These are phyloP conservation scores for Geotrichum australiense DNA, from an alignment of 1,139 yeast species.

Conservation along the genomic window DNA sequence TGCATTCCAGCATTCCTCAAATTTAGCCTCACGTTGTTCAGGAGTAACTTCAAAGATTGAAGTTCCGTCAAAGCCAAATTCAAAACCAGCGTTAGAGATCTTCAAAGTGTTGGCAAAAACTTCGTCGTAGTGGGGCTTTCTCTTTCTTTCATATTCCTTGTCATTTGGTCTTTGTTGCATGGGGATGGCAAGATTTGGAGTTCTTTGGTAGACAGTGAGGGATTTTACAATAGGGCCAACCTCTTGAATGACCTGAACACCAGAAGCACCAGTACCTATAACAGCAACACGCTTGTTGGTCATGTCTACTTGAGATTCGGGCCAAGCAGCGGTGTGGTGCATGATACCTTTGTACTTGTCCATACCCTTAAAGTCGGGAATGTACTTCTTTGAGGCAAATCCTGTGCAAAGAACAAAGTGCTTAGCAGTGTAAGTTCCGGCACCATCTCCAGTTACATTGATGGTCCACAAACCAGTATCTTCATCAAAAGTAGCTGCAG, in stretches of 20 bases:
- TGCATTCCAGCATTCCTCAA: conserved; percentile 21
- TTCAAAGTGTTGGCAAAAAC: conserved; percentile 17
- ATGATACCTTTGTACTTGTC: conserved; percentile 42
- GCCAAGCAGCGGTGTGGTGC: conserved; percentile 47
- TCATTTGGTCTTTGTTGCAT: conserved; percentile 23
- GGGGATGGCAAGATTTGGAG: conserved; percentile 29
- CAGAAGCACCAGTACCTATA: conserved; percentile 45
- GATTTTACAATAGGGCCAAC: conserved; percentile 18
- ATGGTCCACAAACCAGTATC: conserved; percentile 37
- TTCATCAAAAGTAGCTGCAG: conserved; percentile 35
- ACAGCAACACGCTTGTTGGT: conserved; percentile 38
- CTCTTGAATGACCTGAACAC: conserved; percentile 35
- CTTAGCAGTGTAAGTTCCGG: conserved; percentile 34
- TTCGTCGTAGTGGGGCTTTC: conserved; percentile 19
- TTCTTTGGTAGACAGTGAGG: conserved; percentile 27
- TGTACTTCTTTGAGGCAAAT: conserved; percentile 22
- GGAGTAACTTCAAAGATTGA: conserved; percentile 20
- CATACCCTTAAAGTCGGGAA: conserved; percentile 28
- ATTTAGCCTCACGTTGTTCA: conserved; percentile 26
- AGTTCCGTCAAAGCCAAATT: conserved; percentile 17
- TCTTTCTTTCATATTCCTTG: conserved; percentile 14
- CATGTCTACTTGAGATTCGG: conserved; percentile 32
- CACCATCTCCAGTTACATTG: conserved; percentile 34
- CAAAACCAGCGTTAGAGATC: conserved; percentile 23
- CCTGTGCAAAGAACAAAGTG: conserved; percentile 34